These are phyloP conservation scores for Fomitiporia mediterranea DNA, from an alignment of 1,284 basidiomycete genomes.

Conservation along the genomic window DNA sequence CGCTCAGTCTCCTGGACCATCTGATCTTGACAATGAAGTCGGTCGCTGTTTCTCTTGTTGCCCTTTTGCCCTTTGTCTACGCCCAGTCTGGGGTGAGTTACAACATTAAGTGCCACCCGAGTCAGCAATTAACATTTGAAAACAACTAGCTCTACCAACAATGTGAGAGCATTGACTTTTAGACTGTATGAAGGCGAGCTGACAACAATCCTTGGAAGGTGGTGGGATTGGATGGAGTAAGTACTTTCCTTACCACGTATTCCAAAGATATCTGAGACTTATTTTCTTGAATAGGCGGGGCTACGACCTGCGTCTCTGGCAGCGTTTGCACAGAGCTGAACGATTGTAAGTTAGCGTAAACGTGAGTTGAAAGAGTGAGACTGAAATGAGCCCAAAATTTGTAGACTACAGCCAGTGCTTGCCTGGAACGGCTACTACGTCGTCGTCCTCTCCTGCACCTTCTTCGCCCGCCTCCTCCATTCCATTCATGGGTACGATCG, in stretches of 20 bases:
- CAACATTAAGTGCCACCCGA: no score
- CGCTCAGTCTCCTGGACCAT: no score
- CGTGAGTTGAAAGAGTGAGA: neutral
- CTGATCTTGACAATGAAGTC: slow-evolving; percentile 2
- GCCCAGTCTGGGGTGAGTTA: slow-evolving; percentile 14
- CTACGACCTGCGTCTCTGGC: slow-evolving; percentile 30
- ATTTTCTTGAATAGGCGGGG: slow-evolving; percentile 23
- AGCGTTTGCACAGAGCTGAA: slow-evolving; percentile 30
- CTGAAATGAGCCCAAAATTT: neutral
- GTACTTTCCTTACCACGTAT: neutral
- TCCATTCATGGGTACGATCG: slow-evolving; percentile 11
- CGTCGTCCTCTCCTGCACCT: slow-evolving; percentile 20
- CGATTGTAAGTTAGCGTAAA: slow-evolving; percentile 23
- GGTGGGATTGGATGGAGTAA: slow-evolving; percentile 25
- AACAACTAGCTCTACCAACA: slow-evolving; percentile 9
- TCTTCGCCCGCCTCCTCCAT: neutral
- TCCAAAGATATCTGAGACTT: neutral
- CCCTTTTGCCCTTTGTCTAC: slow-evolving; percentile 2
- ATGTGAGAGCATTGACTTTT: slow-evolving; percentile 9
- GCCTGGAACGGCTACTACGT: slow-evolving; percentile 26
- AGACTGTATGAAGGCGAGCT: neutral
- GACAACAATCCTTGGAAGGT: slow-evolving; percentile 10
- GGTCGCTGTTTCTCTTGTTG: slow-evolving; percentile 7
- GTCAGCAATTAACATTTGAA: neutral
- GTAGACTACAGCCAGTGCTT: slow-evolving; percentile 35